Percentiles rank a stretch among this genome's conserved stretches.
Conservation (phyloP, 208 protist genomes). For the Trypanosoma conorhini region DNA sequence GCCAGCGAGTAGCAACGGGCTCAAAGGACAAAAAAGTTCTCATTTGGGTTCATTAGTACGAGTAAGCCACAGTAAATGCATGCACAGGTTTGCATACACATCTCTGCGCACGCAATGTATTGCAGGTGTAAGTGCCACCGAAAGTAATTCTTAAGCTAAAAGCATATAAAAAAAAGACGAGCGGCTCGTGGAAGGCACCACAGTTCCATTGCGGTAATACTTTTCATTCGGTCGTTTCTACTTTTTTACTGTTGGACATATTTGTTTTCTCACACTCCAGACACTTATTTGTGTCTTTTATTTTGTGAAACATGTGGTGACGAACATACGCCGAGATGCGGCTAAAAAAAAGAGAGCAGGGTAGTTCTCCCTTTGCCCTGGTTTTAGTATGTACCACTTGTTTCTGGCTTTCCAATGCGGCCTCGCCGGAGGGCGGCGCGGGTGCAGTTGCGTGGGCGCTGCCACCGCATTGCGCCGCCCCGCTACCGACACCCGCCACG, state of each 20-base stretch:
- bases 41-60: constrained; percentile 85
- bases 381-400: neutral
- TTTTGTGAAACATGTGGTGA: no score
- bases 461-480: neutral
- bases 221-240: neutral
- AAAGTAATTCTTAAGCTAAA: neutral
- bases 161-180: neutral
- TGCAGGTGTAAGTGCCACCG: neutral
- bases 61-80: constrained; percentile 19
- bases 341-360: no score
- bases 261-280: neutral
- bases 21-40: constrained; percentile 96
- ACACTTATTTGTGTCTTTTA: neutral
- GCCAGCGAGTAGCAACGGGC: constrained; percentile 94
- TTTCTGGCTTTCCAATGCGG: neutral
- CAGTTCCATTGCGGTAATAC: neutral
- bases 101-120: neutral
- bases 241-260: neutral
- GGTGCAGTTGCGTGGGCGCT: neutral
- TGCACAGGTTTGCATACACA: no score
- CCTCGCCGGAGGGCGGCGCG: neutral
- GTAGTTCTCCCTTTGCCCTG: neutral
- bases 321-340: no score
- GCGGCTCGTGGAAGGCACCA: neutral
- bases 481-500: neutral